Percentiles rank a stretch among this genome's conserved stretches.
phyloP scores from a whole-genome alignment of 331 rosid genomes.

The Malus hybrid region DNA sequence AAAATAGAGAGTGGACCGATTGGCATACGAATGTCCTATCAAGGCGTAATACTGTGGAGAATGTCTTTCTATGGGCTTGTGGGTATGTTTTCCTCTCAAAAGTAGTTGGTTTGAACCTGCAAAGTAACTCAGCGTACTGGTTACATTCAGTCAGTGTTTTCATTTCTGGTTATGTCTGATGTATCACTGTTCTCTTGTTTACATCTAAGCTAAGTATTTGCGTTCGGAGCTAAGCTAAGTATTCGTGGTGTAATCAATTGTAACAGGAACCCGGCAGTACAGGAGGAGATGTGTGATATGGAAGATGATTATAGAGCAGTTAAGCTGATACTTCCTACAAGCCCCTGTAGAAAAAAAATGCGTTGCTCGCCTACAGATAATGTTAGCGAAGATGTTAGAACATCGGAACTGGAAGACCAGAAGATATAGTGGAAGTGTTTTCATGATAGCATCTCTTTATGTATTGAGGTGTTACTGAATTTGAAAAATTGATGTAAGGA shows the following conservation, averaged over 20 bases:
- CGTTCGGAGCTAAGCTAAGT: no score
- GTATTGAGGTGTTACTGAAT: not conserved
- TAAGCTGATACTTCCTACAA: not conserved
- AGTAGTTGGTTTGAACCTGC: not conserved
- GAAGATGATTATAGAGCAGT: not conserved
- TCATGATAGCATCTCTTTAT: not conserved
- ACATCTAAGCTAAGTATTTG: no score
- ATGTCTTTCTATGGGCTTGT: slow-evolving; percentile 92
- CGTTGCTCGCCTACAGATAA: not conserved
- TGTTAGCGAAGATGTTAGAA: not conserved
- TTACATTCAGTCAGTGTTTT: no score
- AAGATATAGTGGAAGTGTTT: not conserved
- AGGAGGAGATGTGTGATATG: not conserved
- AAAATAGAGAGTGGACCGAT: slow-evolving; percentile 74
- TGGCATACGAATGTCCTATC: slow-evolving; percentile 61
- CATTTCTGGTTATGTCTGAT: no score
- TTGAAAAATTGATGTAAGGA: not conserved
- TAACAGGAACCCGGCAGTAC: no score
- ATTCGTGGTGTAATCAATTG: no score
- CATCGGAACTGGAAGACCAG: not conserved
- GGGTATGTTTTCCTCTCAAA: slow-evolving; percentile 55
- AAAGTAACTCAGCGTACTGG: no score
- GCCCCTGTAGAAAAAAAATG: not conserved
- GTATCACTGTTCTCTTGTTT: no score
- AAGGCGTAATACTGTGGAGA: slow-evolving; percentile 74